These are phyloP conservation scores for Colletotrichum abscissum DNA, from an alignment of 2,329 filamentous ascomycete genomes.

Conservation along the genomic window DNA sequence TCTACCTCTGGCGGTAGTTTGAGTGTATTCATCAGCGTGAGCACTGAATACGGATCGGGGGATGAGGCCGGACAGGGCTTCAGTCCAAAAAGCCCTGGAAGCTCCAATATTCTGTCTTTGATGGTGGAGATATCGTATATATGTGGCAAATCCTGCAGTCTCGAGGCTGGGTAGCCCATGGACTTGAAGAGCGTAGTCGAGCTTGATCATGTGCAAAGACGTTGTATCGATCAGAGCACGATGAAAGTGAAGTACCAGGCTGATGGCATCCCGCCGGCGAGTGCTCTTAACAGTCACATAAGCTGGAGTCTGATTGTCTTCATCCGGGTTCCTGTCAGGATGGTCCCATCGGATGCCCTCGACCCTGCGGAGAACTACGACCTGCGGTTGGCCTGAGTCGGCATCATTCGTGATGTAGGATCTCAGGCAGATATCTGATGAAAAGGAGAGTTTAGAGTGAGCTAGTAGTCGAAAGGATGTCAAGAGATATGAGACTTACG, in stretches of 20 bases:
- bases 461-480: background rate
- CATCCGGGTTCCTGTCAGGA: background rate
- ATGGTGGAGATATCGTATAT: background rate
- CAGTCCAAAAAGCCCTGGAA: background rate
- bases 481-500: background rate
- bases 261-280: background rate
- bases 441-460: background rate
- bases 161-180: background rate
- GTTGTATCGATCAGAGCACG: constrained; percentile 8
- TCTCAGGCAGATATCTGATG: background rate
- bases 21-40: background rate
- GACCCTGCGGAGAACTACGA: background rate
- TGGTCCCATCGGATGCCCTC: background rate
- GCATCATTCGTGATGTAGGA: background rate
- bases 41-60: background rate
- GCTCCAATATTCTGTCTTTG: background rate
- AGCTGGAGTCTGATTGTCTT: background rate
- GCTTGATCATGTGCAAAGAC: constrained; percentile 7
- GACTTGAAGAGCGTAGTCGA: background rate
- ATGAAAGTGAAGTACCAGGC: constrained; percentile 1
- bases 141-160: background rate
- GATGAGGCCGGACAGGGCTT: background rate
- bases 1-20: background rate
- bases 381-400: background rate
- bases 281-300: background rate